Evolutionary conservation across 2,329 filamentous ascomycete species (phyloP).

Genomic region (Ceratocystis destructans): DNA sequence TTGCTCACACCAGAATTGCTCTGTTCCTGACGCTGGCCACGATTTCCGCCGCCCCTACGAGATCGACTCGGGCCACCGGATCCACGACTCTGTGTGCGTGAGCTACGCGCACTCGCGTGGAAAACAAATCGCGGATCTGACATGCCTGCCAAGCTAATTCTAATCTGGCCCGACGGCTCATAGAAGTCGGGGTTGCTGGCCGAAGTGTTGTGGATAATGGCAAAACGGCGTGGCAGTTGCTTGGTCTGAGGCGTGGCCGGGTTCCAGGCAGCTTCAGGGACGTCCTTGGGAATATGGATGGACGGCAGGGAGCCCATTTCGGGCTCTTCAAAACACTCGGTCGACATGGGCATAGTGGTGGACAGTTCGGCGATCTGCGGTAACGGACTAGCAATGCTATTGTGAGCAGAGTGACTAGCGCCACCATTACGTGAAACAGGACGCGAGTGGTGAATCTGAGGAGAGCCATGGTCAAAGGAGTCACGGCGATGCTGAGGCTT

Average conservation of each 20-base stretch:
- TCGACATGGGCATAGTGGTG: slow-evolving; percentile 49
- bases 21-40: neutral
- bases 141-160: slow-evolving; percentile 32
- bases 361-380: neutral
- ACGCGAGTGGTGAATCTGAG: neutral
- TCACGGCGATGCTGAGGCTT: slow-evolving; percentile 11
- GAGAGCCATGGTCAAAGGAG: slow-evolving; percentile 9
- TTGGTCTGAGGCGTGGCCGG: slow-evolving; percentile 42
- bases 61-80: slow-evolving; percentile 21
- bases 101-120: slow-evolving; percentile 26
- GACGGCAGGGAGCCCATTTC: slow-evolving; percentile 66
- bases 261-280: slow-evolving; percentile 50
- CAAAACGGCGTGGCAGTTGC: slow-evolving; percentile 39
- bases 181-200: slow-evolving; percentile 28
- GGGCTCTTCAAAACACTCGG: slow-evolving; percentile 69
- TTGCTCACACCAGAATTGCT: neutral
- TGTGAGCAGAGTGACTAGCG: neutral
- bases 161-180: slow-evolving; percentile 24
- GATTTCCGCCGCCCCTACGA: slow-evolving; percentile 24
- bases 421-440: slow-evolving; percentile 8
- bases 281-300: slow-evolving; percentile 51
- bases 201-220: slow-evolving; percentile 28
- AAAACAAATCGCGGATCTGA: slow-evolving; percentile 28
- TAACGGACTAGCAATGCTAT: neutral
- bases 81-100: slow-evolving; percentile 25